Evolutionary conservation across 768 basidiomycete species (phyloP).

Genomic region (Tricholoma sp.): DNA sequence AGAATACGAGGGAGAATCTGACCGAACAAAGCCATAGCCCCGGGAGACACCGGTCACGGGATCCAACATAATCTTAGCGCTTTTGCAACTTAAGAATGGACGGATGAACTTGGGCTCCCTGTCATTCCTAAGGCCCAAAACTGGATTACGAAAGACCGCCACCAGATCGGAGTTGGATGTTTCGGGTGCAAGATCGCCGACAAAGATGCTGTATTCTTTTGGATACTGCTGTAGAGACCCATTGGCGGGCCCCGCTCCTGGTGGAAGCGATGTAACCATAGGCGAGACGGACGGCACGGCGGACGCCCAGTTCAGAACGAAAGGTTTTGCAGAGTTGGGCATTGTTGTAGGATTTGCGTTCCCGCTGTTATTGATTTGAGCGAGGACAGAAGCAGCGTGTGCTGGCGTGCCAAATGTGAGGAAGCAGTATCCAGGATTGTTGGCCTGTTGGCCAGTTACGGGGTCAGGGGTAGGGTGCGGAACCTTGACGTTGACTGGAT

Average conservation of each 20-base stretch:
- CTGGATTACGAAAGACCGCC: constrained; percentile 86
- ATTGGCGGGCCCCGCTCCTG: constrained; percentile 19
- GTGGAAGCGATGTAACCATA: constrained; percentile 25
- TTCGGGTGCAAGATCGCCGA: constrained; percentile 89
- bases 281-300: constrained; percentile 30
- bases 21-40: constrained; percentile 93
- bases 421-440: constrained; percentile 87
- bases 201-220: constrained; percentile 92
- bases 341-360: constrained; percentile 51
- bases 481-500: constrained; percentile 67
- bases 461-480: constrained; percentile 58
- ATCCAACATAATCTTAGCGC: constrained; percentile 93
- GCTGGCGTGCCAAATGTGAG: constrained; percentile 74
- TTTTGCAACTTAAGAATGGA: constrained; percentile 89
- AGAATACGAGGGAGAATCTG: constrained; percentile 14
- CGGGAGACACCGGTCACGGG: constrained; percentile 84
- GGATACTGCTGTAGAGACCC: constrained; percentile 52
- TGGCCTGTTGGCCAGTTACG: constrained; percentile 56
- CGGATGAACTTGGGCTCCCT: constrained; percentile 85
- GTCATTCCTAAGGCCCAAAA: constrained; percentile 78
- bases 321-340: constrained; percentile 83
- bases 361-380: constrained; percentile 51
- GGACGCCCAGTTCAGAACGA: constrained; percentile 75
- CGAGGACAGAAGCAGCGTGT: constrained; percentile 65
- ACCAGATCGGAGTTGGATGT: constrained; percentile 96